Base-by-base conservation (phyloP, 2,329 filamentous ascomycete species). In the Furcasterigmium sp. region DNA sequence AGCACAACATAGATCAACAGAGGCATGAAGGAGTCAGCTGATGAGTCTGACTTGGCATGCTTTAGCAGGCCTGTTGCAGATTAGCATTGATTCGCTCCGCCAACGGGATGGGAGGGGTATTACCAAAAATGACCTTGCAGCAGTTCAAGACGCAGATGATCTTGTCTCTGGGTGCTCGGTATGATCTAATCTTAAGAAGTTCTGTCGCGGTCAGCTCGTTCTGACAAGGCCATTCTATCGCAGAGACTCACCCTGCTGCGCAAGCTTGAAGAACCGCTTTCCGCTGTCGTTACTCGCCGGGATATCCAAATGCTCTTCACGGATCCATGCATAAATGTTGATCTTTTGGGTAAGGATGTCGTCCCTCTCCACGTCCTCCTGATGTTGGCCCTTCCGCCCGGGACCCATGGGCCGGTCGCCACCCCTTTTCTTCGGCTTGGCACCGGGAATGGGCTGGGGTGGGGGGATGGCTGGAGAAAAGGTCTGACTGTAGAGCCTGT, bases 101-200 rank as follows among this genome's bases (percentile, higher is more conserved):
- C 4, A n/a, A n/a, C n/a, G n/a, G n/a, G n/a, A n/a, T 1, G 4
- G 14, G 4, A n/a, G 25, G 8, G 4, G 17, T 55, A 75, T 53
- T 64, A 89, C 87, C 93, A 64, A 98, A 97, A 50, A 98, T 97
- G 50, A 98, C 94, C 67, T 98, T 98, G 78, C 93, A 98, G 68
- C 91, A 96, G 66, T 98, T 98, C 44, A 98, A 70, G 37, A 97
- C 89, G 63, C 93, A 98, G 39, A 98, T 97, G 43, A 98, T 93
- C 66, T 98, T 98, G 70, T 98, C 93, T 54, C 93, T 75, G 4
- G 93, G 93, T n/a, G 93, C 93, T 53, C 94, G 82, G 60, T 98
- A 98, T 8, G 87, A 93, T 58, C 91, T 95, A 58, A 98, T 96
- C 63, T 98, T 98, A 29, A 95, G 69, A 13, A 98, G 73, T 64